A percentile compares a stretch with the other conserved stretches of the same genome.
Conservation (phyloP, 495 filamentous ascomycete genomes). For the Aspergillus saccharolyticus region DNA sequence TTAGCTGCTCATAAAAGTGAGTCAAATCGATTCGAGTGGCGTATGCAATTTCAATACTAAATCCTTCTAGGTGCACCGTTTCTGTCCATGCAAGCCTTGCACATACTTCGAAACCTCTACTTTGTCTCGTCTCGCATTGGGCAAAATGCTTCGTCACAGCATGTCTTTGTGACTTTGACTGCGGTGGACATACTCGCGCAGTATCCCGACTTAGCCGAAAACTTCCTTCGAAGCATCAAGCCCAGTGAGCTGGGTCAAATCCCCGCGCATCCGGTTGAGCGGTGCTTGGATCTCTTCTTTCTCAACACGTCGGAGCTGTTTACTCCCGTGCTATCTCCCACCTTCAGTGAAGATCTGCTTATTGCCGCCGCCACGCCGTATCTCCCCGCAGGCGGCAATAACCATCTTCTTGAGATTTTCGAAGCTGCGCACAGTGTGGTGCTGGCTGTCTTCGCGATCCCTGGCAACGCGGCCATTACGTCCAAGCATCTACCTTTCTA, state of each 20-base stretch:
- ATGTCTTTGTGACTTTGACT: conserved; percentile 78
- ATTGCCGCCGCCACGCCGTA: conserved; percentile 72
- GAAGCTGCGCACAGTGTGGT: conserved; percentile 88
- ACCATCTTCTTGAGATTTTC: conserved; percentile 68
- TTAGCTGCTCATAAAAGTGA: conserved; percentile 53
- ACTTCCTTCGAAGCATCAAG: conserved; percentile 64
- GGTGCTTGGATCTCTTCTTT: conserved; percentile 84
- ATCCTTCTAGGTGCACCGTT: conserved; percentile 52
- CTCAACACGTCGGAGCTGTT: conserved; percentile 88
- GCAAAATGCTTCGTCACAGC: conserved; percentile 67
- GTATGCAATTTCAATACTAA: background rate
- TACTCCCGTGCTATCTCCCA: conserved; percentile 59
- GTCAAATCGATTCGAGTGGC: conserved; percentile 13
- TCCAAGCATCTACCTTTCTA: conserved; percentile 78
- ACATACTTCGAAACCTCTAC: conserved; percentile 74
- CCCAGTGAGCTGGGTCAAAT: conserved; percentile 55
- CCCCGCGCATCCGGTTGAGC: conserved; percentile 68
- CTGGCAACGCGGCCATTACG: conserved; percentile 66
- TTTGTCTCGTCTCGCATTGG: conserved; percentile 82
- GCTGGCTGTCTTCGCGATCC: conserved; percentile 75
- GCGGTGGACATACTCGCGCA: conserved; percentile 83
- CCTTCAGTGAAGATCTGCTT: conserved; percentile 65
- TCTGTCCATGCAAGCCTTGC: conserved; percentile 70
- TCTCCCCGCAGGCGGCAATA: conserved; percentile 60
- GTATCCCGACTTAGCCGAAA: conserved; percentile 62